Evolutionary conservation across 148 eudicot species (phyloP).

Genomic region (Rhododendron simsii): DNA sequence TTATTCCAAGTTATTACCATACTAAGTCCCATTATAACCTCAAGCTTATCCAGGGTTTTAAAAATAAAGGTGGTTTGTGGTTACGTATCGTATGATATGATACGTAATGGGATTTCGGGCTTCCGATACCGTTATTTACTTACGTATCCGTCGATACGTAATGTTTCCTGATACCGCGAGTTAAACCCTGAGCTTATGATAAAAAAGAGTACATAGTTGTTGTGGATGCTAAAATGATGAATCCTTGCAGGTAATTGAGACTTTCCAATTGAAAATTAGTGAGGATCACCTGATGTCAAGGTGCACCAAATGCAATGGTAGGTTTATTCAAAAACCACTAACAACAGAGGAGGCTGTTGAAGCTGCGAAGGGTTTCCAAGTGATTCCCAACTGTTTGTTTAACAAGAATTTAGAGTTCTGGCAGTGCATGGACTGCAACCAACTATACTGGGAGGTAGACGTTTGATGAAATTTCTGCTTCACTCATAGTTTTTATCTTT

Average conservation of each 20-base stretch:
- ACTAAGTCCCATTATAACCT: not conserved
- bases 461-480: not conserved
- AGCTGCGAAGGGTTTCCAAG: conserved; percentile 58
- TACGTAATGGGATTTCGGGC: too few relatives aligned
- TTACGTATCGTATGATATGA: too few relatives aligned
- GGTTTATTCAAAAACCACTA: conserved; percentile 80
- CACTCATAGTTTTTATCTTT: not conserved
- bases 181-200: not conserved
- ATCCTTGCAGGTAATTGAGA: conserved; percentile 67
- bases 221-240: conserved; percentile 15
- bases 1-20: not conserved
- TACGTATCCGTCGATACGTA: not conserved
- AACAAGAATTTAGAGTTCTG: conserved; percentile 81
- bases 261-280: conserved; percentile 63
- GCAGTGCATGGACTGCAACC: conserved; percentile 96
- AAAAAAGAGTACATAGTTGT: conserved; percentile 45
- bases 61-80: not conserved
- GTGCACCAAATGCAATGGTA: conserved; percentile 95
- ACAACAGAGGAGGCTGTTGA: conserved; percentile 84
- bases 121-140: too few relatives aligned
- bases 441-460: conserved; percentile 92
- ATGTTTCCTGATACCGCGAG: not conserved
- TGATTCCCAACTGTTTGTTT: conserved; percentile 88
- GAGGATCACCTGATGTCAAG: conserved; percentile 91
- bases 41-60: not conserved